A percentile compares a stretch with the other conserved stretches of the same genome.
phyloP scores from a whole-genome alignment of 225 moss, liverwort and hornwort species.

The Neckera pumila region DNA sequence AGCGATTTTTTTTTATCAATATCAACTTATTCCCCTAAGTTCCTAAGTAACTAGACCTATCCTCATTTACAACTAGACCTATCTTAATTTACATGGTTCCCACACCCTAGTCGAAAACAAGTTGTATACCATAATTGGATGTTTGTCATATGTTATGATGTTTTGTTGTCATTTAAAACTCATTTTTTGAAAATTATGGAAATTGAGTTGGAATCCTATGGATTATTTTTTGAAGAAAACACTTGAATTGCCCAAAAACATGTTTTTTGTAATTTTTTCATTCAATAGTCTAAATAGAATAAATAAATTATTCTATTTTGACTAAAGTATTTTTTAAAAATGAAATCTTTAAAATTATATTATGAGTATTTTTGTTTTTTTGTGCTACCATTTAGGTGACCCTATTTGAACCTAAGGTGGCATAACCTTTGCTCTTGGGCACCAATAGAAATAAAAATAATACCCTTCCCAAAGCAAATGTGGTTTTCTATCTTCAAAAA shows the following conservation, averaged over 20 bases:
- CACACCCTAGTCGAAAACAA: accelerated
- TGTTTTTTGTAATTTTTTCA: accelerated
- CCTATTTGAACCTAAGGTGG: not conserved
- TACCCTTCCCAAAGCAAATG: not conserved
- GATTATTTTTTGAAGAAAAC: too few relatives aligned
- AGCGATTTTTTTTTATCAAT: too few relatives aligned
- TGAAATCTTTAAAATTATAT: not conserved
- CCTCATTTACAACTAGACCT: too few relatives aligned
- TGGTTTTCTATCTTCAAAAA: not conserved
- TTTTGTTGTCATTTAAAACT: not conserved
- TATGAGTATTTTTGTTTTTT: not conserved
- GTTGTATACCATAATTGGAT: too few relatives aligned
- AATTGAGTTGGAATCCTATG: accelerated
- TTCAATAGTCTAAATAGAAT: not conserved
- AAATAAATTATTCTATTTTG: not conserved
- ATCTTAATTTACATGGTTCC: too few relatives aligned
- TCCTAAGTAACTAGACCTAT: too few relatives aligned
- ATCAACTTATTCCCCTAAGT: too few relatives aligned
- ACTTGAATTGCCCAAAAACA: accelerated
- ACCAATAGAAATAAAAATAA: not conserved
- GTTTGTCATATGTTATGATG: not conserved
- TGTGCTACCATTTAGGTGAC: not conserved
- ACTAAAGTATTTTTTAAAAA: not conserved
- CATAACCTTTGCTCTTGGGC: not conserved
- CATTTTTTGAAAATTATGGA: not conserved